Conservation (phyloP, 1,139 yeast genomes). For the Yamadazyma atmosphaerica region DNA sequence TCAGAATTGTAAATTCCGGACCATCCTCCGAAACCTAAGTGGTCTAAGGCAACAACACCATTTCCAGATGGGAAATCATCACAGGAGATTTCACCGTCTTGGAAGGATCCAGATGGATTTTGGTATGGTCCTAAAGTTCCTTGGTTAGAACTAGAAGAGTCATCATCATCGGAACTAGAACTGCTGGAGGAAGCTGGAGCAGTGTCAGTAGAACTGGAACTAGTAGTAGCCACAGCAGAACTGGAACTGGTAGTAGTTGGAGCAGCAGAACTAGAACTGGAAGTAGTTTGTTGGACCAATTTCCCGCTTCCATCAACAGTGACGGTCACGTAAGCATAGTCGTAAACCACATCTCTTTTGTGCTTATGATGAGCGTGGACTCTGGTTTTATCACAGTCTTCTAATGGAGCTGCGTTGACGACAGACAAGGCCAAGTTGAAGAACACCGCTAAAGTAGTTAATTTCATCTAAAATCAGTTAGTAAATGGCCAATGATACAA, state of each 20-base stretch:
- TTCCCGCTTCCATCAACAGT: constrained; percentile 68
- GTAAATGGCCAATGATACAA: constrained; percentile 3
- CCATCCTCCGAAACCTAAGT: constrained; percentile 66
- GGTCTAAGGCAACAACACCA: constrained; percentile 67
- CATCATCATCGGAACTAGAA: constrained; percentile 1
- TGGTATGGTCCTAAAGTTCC: constrained; percentile 60
- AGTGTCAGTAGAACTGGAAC: constrained; percentile 15
- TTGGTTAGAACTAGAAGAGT: constrained; percentile 26
- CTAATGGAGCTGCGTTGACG: constrained; percentile 35
- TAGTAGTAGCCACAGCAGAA: constrained; percentile 10
- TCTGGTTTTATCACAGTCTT: constrained; percentile 19
- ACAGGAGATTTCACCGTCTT: constrained; percentile 67
- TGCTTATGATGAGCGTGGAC: constrained; percentile 46
- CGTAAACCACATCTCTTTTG: constrained; percentile 78
- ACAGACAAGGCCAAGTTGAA: constrained; percentile 19
- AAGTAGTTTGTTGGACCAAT: constrained; percentile 27
- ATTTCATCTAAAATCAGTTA: constrained; percentile 14
- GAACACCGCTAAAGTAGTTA: constrained; percentile 11
- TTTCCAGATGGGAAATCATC: constrained; percentile 65
- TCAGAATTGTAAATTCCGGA: constrained; percentile 65
- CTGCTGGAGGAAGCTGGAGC: constrained; percentile 20
- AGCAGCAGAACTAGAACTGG: constrained; percentile 19
- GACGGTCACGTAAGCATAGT: constrained; percentile 77
- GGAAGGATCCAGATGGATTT: constrained; percentile 53
- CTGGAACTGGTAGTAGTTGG: constrained; percentile 17